Percentiles rank a stretch among this genome's conserved stretches.
Evolutionary conservation across 2,329 filamentous ascomycete species (phyloP).

Genomic region (Colletotrichum godetiae): DNA sequence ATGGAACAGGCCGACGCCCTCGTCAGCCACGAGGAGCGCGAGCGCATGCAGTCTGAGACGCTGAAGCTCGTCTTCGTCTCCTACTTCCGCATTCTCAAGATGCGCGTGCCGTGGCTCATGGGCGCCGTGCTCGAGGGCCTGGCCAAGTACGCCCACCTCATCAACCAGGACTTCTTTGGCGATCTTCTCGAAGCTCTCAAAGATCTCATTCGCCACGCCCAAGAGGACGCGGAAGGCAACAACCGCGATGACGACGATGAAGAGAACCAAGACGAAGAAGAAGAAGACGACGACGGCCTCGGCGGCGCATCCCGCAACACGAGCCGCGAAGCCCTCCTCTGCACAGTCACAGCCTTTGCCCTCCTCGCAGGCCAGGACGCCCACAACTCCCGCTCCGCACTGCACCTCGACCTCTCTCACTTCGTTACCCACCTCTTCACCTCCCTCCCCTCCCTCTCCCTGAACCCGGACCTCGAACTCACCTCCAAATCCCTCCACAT

Average conservation of each 20-base stretch:
- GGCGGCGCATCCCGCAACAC: constrained; percentile 71
- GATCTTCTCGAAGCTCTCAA: constrained; percentile 94
- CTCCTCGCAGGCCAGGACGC: constrained; percentile 94
- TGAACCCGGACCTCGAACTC: constrained; percentile 89
- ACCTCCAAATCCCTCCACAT: constrained; percentile 77
- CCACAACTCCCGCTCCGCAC: constrained; percentile 81
- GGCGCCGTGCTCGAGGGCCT: constrained; percentile 96
- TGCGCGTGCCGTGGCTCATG: constrained; percentile 85
- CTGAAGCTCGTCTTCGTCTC: constrained; percentile 94
- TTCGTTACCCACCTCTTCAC: constrained; percentile 96
- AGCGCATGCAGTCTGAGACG: constrained; percentile 94
- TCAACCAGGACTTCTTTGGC: constrained; percentile 99
- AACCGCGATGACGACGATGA: constrained; percentile 52
- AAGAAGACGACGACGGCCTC: constrained; percentile 56
- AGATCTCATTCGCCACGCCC: constrained; percentile 85
- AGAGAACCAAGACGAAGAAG: constrained; percentile 49
- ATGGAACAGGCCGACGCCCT: constrained; percentile 92
- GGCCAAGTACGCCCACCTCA: constrained; percentile 93
- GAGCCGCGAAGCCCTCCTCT: constrained; percentile 89
- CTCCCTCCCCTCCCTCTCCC: constrained; percentile 80
- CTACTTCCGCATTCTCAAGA: constrained; percentile 95
- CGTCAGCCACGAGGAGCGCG: constrained; percentile 91
- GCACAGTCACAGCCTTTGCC: constrained; percentile 96
- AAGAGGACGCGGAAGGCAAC: constrained; percentile 59
- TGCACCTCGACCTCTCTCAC: constrained; percentile 93